Percentiles rank a stretch among this genome's conserved stretches.
Evolutionary conservation across 176 grass and related monocot species (phyloP).

Genomic region (Phoenix dactylifera): DNA sequence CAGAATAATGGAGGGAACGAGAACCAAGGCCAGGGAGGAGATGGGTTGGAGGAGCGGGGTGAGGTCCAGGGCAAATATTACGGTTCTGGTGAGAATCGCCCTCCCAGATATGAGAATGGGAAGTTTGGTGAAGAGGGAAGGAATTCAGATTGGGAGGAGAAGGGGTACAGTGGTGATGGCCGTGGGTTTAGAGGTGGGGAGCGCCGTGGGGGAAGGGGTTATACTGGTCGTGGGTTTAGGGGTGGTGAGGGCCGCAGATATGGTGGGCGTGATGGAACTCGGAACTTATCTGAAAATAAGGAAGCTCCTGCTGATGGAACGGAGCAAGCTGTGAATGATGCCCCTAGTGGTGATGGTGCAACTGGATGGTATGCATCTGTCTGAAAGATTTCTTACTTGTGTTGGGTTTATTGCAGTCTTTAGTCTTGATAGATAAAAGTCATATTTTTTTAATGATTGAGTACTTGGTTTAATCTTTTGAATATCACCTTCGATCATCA

Average conservation of each 20-base stretch:
- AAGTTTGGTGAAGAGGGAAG: not conserved
- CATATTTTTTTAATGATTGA: too few relatives aligned
- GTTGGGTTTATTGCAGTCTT: not conserved
- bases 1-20: not conserved
- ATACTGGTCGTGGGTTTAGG: conserved; percentile 1
- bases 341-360: not conserved
- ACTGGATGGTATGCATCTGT: conserved; percentile 9
- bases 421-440: too few relatives aligned
- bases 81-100: not conserved
- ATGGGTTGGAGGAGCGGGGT: not conserved
- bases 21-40: not conserved
- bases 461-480: too few relatives aligned
- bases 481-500: too few relatives aligned
- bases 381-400: not conserved
- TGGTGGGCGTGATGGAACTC: not conserved
- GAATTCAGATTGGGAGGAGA: conserved; percentile 8
- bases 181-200: conserved; percentile 3
- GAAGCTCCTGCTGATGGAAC: not conserved
- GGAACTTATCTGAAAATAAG: not conserved
- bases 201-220: conserved; percentile 1
- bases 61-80: not conserved
- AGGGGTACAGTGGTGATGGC: not conserved
- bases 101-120: not conserved
- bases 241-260: conserved; percentile 1
- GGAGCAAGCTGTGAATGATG: not conserved